Conservation (phyloP, 768 basidiomycete species). For the Calvatia gigantea region DNA sequence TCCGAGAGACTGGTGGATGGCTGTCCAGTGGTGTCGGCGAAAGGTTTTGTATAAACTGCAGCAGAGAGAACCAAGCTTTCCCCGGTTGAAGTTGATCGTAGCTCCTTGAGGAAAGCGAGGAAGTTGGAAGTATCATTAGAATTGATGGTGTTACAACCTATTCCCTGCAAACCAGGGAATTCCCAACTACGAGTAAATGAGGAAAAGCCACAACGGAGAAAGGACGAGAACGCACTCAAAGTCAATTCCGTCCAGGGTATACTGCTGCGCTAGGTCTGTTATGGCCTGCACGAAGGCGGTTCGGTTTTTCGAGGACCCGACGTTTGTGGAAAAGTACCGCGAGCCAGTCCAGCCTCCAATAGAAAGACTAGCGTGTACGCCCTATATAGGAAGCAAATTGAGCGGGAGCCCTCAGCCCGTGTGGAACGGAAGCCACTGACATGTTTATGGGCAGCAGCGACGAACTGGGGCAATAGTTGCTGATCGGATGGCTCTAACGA, state of each 20-base stretch:
- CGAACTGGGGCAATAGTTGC: slow-evolving; percentile 50
- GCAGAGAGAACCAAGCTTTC: slow-evolving; percentile 67
- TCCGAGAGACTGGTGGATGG: slow-evolving; percentile 60
- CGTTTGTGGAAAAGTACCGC: slow-evolving; percentile 55
- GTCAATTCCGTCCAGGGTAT: slow-evolving; percentile 61
- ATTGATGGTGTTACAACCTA: slow-evolving; percentile 65
- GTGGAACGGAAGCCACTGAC: slow-evolving; percentile 21
- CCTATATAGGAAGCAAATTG: slow-evolving; percentile 26
- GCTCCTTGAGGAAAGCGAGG: slow-evolving; percentile 68
- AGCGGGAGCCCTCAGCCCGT: background rate
- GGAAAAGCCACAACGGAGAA: slow-evolving; percentile 5
- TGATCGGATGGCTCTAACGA: slow-evolving; percentile 41
- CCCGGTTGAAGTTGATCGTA: slow-evolving; percentile 53
- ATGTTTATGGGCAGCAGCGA: slow-evolving; percentile 38
- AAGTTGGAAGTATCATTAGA: slow-evolving; percentile 74
- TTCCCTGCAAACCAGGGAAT: slow-evolving; percentile 68
- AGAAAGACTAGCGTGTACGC: slow-evolving; percentile 54
- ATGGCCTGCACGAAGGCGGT: slow-evolving; percentile 56
- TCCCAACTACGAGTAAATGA: slow-evolving; percentile 61
- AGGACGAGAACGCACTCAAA: slow-evolving; percentile 44
- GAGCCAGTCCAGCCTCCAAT: slow-evolving; percentile 71
- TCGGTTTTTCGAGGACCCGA: slow-evolving; percentile 52
- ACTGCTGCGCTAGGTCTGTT: slow-evolving; percentile 40
- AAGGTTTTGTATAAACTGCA: slow-evolving; percentile 66
- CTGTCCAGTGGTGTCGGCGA: slow-evolving; percentile 49